Evolutionary conservation across 2,329 filamentous ascomycete genomes (phyloP).

Genomic region (Colletotrichum eleusines): DNA sequence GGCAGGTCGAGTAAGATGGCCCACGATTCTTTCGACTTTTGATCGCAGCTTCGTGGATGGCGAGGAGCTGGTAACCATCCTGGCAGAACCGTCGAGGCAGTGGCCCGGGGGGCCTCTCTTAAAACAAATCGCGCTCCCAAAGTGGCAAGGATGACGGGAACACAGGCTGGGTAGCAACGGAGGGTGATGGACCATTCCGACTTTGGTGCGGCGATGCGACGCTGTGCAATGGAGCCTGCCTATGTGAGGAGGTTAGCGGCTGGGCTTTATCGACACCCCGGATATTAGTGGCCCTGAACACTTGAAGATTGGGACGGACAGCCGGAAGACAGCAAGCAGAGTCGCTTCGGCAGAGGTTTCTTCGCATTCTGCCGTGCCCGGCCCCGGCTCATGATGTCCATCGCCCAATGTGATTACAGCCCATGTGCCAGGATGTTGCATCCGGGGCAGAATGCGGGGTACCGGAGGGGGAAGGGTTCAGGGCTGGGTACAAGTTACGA

Average conservation of each 20-base stretch:
- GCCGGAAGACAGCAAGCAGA: background rate
- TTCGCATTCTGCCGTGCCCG: background rate
- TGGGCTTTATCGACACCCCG: background rate
- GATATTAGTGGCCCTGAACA: background rate
- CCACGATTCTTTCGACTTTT: slow-evolving; percentile 2
- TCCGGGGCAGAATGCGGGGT: slow-evolving; percentile 14
- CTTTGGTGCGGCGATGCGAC: background rate
- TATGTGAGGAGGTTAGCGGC: background rate
- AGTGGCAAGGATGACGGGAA: background rate
- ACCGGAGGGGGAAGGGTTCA: background rate
- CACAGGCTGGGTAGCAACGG: background rate
- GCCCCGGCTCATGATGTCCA: background rate
- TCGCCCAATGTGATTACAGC: background rate
- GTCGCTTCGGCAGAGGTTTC: slow-evolving; percentile 9
- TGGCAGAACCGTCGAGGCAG: too few species aligned
- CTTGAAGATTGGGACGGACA: background rate
- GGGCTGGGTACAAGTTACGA: background rate
- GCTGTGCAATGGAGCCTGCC: background rate
- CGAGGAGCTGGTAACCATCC: too few species aligned
- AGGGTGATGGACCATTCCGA: background rate
- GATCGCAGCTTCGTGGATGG: background rate
- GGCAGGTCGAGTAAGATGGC: background rate
- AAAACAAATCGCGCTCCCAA: background rate
- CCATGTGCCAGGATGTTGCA: background rate
- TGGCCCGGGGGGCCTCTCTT: background rate